Percentiles rank a stretch among this genome's conserved stretches.
phyloP scores from a whole-genome alignment of 2,329 filamentous ascomycete genomes.

The Leptographium lundbergii region DNA sequence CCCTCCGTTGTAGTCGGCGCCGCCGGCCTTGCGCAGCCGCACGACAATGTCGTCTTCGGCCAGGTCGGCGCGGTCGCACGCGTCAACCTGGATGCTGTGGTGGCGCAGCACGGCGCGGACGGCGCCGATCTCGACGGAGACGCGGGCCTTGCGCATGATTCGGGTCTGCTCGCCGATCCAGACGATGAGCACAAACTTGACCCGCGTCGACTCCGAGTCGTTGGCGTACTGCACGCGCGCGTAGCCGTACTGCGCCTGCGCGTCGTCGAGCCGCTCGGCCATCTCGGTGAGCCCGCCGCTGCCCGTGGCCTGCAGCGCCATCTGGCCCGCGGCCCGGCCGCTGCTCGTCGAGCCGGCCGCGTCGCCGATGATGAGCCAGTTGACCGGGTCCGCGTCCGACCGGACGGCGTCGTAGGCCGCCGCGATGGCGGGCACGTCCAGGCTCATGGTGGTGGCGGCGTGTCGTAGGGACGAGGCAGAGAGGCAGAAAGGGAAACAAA shows the following conservation, averaged over 20 bases:
- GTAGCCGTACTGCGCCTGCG: constrained; percentile 54
- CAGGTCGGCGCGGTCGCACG: constrained; percentile 45
- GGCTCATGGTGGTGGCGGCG: constrained; percentile 35
- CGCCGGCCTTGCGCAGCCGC: constrained; percentile 51
- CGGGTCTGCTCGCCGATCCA: constrained; percentile 55
- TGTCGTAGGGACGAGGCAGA: background rate
- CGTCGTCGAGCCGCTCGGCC: constrained; percentile 39
- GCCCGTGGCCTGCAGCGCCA: constrained; percentile 44
- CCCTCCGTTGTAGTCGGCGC: constrained; percentile 59
- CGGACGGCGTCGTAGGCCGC: constrained; percentile 55
- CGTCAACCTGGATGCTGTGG: constrained; percentile 53
- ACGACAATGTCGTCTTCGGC: constrained; percentile 48
- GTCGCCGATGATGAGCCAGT: constrained; percentile 57
- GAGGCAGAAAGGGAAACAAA: background rate
- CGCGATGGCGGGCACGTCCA: constrained; percentile 45
- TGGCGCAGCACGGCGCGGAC: constrained; percentile 53
- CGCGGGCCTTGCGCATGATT: constrained; percentile 58
- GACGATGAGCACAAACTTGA: constrained; percentile 55
- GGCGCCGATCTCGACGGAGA: constrained; percentile 52
- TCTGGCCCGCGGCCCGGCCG: constrained; percentile 43
- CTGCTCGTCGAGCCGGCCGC: constrained; percentile 37
- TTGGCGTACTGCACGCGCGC: constrained; percentile 57
- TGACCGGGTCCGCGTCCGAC: constrained; percentile 50
- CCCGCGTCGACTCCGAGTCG: constrained; percentile 54
- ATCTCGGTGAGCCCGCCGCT: constrained; percentile 48